A percentile compares a stretch with the other conserved stretches of the same genome.
phyloP scores from a whole-genome alignment of 495 filamentous ascomycete species.

The Aspergillus heteromorphus region DNA sequence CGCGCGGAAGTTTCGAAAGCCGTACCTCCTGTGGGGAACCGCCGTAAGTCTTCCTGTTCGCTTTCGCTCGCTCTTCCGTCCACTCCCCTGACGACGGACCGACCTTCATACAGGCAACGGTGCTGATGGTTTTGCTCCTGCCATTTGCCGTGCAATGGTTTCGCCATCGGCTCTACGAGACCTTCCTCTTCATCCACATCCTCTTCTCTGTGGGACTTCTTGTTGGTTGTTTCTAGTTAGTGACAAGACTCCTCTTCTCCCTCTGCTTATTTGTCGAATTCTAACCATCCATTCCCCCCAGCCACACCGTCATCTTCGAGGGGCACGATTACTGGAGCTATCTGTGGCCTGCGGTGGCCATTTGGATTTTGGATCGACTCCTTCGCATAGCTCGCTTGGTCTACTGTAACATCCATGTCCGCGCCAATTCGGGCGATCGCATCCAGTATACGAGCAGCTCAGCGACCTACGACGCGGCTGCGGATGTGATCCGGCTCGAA shows the following conservation, averaged over 20 bases:
- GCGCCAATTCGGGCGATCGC: slow-evolving; percentile 7
- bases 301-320: slow-evolving; percentile 46
- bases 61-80: too few species aligned
- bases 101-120: slow-evolving; percentile 42
- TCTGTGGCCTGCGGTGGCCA: slow-evolving; percentile 45
- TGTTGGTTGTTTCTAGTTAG: slow-evolving; percentile 50
- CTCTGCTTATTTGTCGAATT: not conserved
- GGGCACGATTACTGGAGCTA: slow-evolving; percentile 45
- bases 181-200: slow-evolving; percentile 51
- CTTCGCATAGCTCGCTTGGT: slow-evolving; percentile 43
- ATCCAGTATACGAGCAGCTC: slow-evolving; percentile 26
- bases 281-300: slow-evolving; percentile 13
- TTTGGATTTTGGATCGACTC: slow-evolving; percentile 49
- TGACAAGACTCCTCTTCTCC: not conserved
- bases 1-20: slow-evolving; percentile 27
- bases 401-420: slow-evolving; percentile 42
- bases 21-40: slow-evolving; percentile 36
- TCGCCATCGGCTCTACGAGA: slow-evolving; percentile 46
- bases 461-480: slow-evolving; percentile 41
- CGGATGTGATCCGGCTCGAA: slow-evolving; percentile 47
- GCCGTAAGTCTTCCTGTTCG: slow-evolving; percentile 24
- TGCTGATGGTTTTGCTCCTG: slow-evolving; percentile 43
- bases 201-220: slow-evolving; percentile 44
- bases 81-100: too few species aligned
- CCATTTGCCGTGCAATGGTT: slow-evolving; percentile 43